phyloP scores from a whole-genome alignment of 768 basidiomycete genomes.

The Termitomyces sp. region DNA sequence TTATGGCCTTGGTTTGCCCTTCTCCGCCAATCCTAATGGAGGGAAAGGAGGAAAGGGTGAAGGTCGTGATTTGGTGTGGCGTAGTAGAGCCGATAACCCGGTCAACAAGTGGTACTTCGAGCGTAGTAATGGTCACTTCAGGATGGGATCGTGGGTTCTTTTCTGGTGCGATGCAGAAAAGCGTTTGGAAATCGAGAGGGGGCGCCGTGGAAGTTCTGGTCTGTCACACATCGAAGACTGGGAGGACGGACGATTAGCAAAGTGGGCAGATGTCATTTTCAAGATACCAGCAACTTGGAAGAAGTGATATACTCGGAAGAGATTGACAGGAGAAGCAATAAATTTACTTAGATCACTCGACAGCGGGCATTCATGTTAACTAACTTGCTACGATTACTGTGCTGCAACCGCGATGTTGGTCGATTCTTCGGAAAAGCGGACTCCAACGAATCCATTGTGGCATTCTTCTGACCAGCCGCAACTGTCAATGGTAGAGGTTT shows the following conservation, averaged over 20 bases:
- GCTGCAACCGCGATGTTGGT: conserved; percentile 2
- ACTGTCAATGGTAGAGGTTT: conserved; percentile 7
- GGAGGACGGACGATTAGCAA: conserved; percentile 64
- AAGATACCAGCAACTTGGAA: conserved; percentile 82
- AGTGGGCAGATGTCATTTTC: conserved; percentile 64
- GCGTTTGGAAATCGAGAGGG: conserved; percentile 64
- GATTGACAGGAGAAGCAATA: not conserved
- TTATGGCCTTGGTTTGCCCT: conserved; percentile 90
- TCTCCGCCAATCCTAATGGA: conserved; percentile 92
- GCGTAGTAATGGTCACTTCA: conserved; percentile 84
- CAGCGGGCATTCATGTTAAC: not conserved
- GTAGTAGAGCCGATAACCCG: conserved; percentile 87
- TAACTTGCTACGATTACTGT: not conserved
- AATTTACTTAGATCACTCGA: not conserved
- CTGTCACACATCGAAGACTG: conserved; percentile 71
- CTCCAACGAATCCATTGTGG: conserved; percentile 5
- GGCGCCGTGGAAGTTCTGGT: conserved; percentile 55
- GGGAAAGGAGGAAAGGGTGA: conserved; percentile 86
- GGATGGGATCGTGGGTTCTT: conserved; percentile 83
- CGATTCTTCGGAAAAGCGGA: conserved; percentile 14
- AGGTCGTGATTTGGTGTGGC: conserved; percentile 95
- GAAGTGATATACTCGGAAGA: conserved; percentile 17
- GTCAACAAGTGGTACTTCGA: conserved; percentile 99
- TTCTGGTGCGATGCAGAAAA: conserved; percentile 99
- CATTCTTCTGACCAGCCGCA: conserved; percentile 30